These are phyloP conservation scores for Pseudocercospora fijiensis DNA, from an alignment of 2,329 filamentous ascomycete genomes.

Conservation along the genomic window DNA sequence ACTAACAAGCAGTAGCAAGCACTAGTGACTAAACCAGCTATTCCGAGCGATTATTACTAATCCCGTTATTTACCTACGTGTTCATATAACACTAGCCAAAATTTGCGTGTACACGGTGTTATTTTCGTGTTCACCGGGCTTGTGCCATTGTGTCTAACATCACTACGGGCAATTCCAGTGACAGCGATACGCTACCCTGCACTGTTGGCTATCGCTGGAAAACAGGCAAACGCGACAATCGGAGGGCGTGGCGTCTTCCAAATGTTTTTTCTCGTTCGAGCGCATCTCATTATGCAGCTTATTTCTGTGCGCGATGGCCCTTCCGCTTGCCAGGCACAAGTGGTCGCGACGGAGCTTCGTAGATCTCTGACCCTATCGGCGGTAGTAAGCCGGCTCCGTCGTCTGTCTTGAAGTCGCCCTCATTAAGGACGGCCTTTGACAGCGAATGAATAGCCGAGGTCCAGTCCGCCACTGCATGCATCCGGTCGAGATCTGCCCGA, in stretches of 20 bases:
- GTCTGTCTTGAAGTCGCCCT: slow-evolving; percentile 65
- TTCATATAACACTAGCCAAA: too few relatives aligned
- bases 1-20: too few relatives aligned
- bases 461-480: slow-evolving; percentile 71
- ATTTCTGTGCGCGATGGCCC: slow-evolving; percentile 32
- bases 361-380: slow-evolving; percentile 14
- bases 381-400: slow-evolving; percentile 34
- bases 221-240: background rate
- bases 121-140: too few relatives aligned
- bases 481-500: slow-evolving; percentile 69
- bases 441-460: slow-evolving; percentile 67
- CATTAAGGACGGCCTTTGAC: slow-evolving; percentile 70
- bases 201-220: slow-evolving; percentile 7
- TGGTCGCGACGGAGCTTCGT: slow-evolving; percentile 22
- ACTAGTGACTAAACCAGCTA: too few relatives aligned
- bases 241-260: slow-evolving; percentile 18
- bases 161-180: background rate
- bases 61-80: too few relatives aligned
- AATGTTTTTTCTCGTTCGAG: slow-evolving; percentile 17
- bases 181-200: background rate
- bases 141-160: too few relatives aligned
- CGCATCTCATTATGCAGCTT: slow-evolving; percentile 29
- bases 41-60: too few relatives aligned
- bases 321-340: slow-evolving; percentile 34
- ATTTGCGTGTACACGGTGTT: too few relatives aligned